Evolutionary conservation across 805 yeast species (phyloP).

Genomic region (Ogataea nitratoaversa): DNA sequence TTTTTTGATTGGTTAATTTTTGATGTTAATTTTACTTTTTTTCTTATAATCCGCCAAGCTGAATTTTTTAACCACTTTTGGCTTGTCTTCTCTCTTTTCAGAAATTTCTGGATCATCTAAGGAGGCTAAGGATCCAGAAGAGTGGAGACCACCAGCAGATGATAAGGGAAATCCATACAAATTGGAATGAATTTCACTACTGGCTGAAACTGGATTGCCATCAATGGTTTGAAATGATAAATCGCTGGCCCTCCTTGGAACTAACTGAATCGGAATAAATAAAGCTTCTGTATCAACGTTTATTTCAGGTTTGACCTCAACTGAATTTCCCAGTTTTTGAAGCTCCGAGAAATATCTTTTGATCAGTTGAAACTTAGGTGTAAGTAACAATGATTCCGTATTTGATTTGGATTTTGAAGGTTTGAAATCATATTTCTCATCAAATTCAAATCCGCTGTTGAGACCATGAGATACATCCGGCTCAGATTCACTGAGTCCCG

Average conservation of each 20-base stretch:
- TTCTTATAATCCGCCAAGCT: conserved; percentile 75
- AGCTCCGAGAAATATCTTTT: conserved; percentile 11
- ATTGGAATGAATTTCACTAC: background rate
- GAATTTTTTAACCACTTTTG: conserved; percentile 49
- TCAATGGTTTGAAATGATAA: background rate
- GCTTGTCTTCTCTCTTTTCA: conserved; percentile 20
- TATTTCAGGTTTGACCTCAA: background rate
- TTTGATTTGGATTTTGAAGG: conserved; percentile 9
- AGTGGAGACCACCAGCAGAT: conserved; percentile 1
- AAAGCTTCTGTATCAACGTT: conserved; percentile 3
- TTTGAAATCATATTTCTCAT: conserved; percentile 13
- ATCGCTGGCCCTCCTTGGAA: conserved; percentile 2
- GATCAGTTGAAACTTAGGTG: conserved; percentile 22
- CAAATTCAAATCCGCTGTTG: background rate
- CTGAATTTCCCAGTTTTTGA: conserved; percentile 1
- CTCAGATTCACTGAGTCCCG: background rate
- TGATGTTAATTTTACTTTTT: conserved; percentile 22
- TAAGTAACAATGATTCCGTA: conserved; percentile 13
- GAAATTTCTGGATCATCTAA: conserved; percentile 5
- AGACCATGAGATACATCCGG: too few species aligned
- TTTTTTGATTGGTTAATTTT: too few species aligned
- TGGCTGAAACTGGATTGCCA: background rate
- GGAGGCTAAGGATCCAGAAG: background rate
- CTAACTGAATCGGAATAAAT: conserved; percentile 14
- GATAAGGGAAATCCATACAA: background rate